These are phyloP conservation scores for Botrytis galanthina DNA, from an alignment of 2,329 filamentous ascomycete genomes.

Conservation along the genomic window DNA sequence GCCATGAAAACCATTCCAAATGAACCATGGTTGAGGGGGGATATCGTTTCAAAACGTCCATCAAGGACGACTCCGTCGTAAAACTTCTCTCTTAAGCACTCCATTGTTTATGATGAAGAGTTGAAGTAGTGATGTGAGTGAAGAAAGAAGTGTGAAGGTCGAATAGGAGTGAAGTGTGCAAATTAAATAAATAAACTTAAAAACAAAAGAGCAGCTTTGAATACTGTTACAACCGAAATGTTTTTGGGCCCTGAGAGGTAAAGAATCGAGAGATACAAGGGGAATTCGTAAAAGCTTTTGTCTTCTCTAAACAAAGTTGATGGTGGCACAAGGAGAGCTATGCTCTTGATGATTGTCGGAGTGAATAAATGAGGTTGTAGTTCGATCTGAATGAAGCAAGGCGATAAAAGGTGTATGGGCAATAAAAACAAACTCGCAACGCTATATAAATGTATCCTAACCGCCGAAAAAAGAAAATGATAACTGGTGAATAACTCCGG, in stretches of 20 bases:
- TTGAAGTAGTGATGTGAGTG: slow-evolving; percentile 19
- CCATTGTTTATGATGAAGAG: slow-evolving; percentile 53
- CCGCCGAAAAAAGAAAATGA: slow-evolving; percentile 33
- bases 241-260: slow-evolving; percentile 34
- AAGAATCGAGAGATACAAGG: slow-evolving; percentile 30
- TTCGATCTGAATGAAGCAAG: slow-evolving; percentile 25
- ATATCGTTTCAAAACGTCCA: slow-evolving; percentile 86
- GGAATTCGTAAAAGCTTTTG: slow-evolving; percentile 38
- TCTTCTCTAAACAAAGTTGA: slow-evolving; percentile 39
- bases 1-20: slow-evolving; percentile 99
- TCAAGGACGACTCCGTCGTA: slow-evolving; percentile 75
- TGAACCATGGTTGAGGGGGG: slow-evolving; percentile 95
- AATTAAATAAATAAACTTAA: slow-evolving; percentile 30
- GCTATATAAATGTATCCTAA: slow-evolving; percentile 41
- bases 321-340: slow-evolving; percentile 35
- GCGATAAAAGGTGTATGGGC: slow-evolving; percentile 26
- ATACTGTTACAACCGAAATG: slow-evolving; percentile 38
- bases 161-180: slow-evolving; percentile 23
- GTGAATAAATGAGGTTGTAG: slow-evolving; percentile 25
- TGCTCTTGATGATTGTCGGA: slow-evolving; percentile 31
- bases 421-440: slow-evolving; percentile 39
- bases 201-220: slow-evolving; percentile 26
- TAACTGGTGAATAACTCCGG: slow-evolving; percentile 38
- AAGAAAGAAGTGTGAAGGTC: slow-evolving; percentile 18
- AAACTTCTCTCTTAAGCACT: slow-evolving; percentile 84